Conservation (phyloP, 2,329 filamentous ascomycete genomes). For the Diaporthe humulicola region DNA sequence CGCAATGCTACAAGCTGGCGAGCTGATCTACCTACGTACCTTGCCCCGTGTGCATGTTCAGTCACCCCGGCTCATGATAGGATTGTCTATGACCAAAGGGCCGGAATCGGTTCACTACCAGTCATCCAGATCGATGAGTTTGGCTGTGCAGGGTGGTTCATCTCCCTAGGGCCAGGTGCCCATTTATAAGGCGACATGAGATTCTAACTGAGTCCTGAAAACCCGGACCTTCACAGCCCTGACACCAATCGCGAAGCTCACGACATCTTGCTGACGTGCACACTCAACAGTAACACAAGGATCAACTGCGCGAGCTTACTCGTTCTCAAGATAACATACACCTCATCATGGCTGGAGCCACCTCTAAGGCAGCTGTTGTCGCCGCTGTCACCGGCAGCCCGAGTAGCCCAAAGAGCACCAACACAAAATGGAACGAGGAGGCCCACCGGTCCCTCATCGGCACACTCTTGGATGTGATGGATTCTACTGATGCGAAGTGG, state of each 20-base stretch:
- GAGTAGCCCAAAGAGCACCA: conserved; percentile 4
- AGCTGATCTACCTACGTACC: neutral
- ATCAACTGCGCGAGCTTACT: neutral
- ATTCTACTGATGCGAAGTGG: conserved; percentile 32
- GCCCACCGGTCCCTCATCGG: conserved; percentile 43
- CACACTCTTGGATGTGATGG: conserved; percentile 40
- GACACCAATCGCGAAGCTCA: neutral
- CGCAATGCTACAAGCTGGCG: neutral
- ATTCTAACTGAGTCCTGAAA: neutral
- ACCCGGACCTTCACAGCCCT: neutral
- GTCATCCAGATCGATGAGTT: neutral
- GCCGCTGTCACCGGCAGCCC: neutral
- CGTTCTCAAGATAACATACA: neutral
- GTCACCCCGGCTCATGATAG: neutral
- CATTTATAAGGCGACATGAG: neutral
- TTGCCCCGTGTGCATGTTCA: neutral
- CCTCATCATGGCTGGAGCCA: neutral
- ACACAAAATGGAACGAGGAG: conserved; percentile 44
- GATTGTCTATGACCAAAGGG: neutral
- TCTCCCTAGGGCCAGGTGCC: neutral
- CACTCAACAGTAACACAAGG: neutral
- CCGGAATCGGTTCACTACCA: neutral
- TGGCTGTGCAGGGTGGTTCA: neutral
- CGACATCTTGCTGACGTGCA: neutral
- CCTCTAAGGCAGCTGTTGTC: neutral